Percentiles rank a stretch among this genome's conserved stretches.
These are phyloP conservation scores for Aspergillus hancockii DNA, from an alignment of 495 filamentous ascomycete species.

Conservation along the genomic window DNA sequence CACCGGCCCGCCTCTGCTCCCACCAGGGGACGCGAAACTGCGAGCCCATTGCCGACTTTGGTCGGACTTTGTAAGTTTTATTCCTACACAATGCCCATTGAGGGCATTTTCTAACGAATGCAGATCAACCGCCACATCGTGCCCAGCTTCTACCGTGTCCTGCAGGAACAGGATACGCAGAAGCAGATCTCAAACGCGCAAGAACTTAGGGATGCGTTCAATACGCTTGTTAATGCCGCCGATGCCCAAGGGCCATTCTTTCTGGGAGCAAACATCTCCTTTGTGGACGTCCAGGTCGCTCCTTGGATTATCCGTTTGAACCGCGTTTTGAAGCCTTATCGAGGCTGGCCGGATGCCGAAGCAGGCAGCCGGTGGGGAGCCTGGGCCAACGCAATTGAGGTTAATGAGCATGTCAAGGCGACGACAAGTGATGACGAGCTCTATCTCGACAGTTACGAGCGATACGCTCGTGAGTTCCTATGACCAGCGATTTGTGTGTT, in stretches of 20 bases:
- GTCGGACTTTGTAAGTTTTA: slow-evolving; percentile 74
- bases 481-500: not conserved
- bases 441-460: slow-evolving; percentile 71
- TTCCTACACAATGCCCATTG: not conserved
- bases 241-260: slow-evolving; percentile 77
- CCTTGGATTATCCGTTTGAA: slow-evolving; percentile 82
- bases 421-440: slow-evolving; percentile 77
- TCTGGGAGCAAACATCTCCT: slow-evolving; percentile 67
- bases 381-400: slow-evolving; percentile 84
- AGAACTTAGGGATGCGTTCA: slow-evolving; percentile 69
- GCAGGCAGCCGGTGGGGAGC: slow-evolving; percentile 67
- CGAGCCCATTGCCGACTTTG: slow-evolving; percentile 82
- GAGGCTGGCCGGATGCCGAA: slow-evolving; percentile 74
- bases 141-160: slow-evolving; percentile 75
- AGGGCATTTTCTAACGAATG: slow-evolving; percentile 20
- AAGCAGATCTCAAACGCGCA: slow-evolving; percentile 65
- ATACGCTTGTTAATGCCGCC: slow-evolving; percentile 71
- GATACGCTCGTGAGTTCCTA: slow-evolving; percentile 59
- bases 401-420: slow-evolving; percentile 67
- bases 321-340: slow-evolving; percentile 75
- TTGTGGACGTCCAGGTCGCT: slow-evolving; percentile 85
- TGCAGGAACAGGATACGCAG: slow-evolving; percentile 67
- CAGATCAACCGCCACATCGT: slow-evolving; percentile 84
- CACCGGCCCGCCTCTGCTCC: slow-evolving; percentile 61
- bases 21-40: slow-evolving; percentile 61